phyloP scores from a whole-genome alignment of 495 filamentous ascomycete species.

The Coniosporium apollinis region DNA sequence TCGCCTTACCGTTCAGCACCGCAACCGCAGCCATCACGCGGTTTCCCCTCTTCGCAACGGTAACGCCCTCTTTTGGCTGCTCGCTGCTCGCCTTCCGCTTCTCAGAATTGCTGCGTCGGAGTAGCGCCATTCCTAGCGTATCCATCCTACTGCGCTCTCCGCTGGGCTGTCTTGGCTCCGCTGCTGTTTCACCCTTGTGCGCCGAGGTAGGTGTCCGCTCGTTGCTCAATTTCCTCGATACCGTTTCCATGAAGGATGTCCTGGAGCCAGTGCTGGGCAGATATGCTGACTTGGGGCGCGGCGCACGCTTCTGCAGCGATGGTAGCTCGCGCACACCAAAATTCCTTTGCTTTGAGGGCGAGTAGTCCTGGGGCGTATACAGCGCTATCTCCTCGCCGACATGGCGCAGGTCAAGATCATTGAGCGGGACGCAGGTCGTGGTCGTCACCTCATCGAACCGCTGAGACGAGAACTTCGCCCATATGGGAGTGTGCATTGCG shows the following conservation, averaged over 20 bases:
- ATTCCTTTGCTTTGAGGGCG: slow-evolving; percentile 47
- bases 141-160: not conserved
- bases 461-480: slow-evolving; percentile 49
- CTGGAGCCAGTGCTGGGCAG: slow-evolving; percentile 11
- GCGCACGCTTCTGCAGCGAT: slow-evolving; percentile 27
- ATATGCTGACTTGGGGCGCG: slow-evolving; percentile 37
- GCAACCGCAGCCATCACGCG: slow-evolving; percentile 53
- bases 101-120: not conserved
- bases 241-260: not conserved
- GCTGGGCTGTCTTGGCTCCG: not conserved
- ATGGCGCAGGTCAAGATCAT: slow-evolving; percentile 23
- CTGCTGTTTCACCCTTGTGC: not conserved
- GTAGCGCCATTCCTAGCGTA: not conserved
- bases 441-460: slow-evolving; percentile 26
- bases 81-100: not conserved
- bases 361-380: slow-evolving; percentile 45
- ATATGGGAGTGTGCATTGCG: slow-evolving; percentile 51
- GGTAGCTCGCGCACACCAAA: slow-evolving; percentile 43
- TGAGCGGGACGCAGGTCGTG: slow-evolving; percentile 21
- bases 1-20: slow-evolving; percentile 34
- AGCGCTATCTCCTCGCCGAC: slow-evolving; percentile 42
- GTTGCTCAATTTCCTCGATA: not conserved
- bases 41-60: slow-evolving; percentile 18
- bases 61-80: slow-evolving; percentile 16
- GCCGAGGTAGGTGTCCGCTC: not conserved